Percentiles rank a stretch among this genome's conserved stretches.
phyloP scores from a whole-genome alignment of 148 eudicot genomes.

The Vaccinium corymbosum region DNA sequence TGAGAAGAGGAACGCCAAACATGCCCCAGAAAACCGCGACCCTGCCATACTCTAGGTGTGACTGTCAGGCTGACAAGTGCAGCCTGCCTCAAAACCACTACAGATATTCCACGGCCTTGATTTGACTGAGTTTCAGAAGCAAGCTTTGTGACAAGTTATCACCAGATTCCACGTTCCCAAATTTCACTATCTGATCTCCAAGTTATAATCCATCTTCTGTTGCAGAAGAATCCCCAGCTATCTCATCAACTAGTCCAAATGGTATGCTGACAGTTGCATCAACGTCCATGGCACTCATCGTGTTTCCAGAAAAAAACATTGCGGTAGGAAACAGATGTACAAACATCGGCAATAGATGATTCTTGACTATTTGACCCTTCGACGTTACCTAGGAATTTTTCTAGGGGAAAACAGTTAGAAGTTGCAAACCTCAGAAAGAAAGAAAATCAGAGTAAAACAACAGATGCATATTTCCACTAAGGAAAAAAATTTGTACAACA shows the following conservation, averaged over 20 bases:
- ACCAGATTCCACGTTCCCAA: constrained; percentile 74
- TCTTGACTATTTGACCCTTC: constrained; percentile 26
- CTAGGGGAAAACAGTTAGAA: background rate
- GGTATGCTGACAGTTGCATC: constrained; percentile 48
- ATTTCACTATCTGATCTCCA: constrained; percentile 86
- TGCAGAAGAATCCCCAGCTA: constrained; percentile 79
- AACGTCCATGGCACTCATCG: constrained; percentile 40
- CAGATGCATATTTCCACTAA: background rate
- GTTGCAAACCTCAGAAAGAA: background rate
- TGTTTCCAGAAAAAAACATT: constrained; percentile 18
- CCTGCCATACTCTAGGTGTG: constrained; percentile 88
- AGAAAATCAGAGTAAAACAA: background rate
- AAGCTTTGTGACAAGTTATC: constrained; percentile 62
- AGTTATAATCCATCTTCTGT: constrained; percentile 96
- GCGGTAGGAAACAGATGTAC: constrained; percentile 27
- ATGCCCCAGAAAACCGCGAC: constrained; percentile 89
- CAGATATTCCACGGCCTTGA: constrained; percentile 46
- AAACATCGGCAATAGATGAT: constrained; percentile 14
- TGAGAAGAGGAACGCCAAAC: constrained; percentile 20
- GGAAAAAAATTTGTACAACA: background rate
- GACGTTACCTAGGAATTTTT: constrained; percentile 11
- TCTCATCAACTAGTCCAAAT: constrained; percentile 89
- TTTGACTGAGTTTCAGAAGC: constrained; percentile 75
- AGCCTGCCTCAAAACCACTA: constrained; percentile 76
- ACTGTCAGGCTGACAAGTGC: constrained; percentile 44